Conservation (phyloP, 2,329 filamentous ascomycete genomes). For the Venturia effusa region DNA sequence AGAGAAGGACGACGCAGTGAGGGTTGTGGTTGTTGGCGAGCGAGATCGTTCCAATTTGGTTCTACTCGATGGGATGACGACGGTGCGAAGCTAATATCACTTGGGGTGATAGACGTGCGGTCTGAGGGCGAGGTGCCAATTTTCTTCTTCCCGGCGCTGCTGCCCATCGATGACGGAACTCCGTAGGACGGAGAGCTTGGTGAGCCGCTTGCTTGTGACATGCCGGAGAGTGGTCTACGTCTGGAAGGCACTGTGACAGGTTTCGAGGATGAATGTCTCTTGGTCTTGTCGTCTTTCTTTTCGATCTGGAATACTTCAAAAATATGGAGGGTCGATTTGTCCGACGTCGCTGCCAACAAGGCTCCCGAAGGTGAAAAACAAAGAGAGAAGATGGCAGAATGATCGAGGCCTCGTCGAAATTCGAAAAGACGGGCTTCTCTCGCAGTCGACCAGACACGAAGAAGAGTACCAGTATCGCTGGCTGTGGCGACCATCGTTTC, state of each 20-base stretch:
- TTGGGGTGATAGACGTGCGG: background rate
- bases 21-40: conserved; percentile 2
- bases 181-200: background rate
- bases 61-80: background rate
- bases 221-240: background rate
- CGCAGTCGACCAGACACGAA: conserved; percentile 72
- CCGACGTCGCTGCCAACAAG: conserved; percentile 82
- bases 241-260: background rate
- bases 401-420: conserved; percentile 79
- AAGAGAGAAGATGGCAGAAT: conserved; percentile 75
- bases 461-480: conserved; percentile 83
- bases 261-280: background rate
- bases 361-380: conserved; percentile 74
- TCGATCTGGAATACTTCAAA: conserved; percentile 54
- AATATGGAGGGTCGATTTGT: conserved; percentile 91
- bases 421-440: conserved; percentile 76
- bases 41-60: background rate
- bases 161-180: background rate
- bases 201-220: background rate
- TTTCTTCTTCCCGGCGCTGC: background rate
- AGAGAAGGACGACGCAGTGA: background rate
- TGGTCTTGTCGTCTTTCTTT: background rate
- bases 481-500: conserved; percentile 78
- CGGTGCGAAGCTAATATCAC: conserved; percentile 1
- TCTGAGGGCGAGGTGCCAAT: conserved; percentile 7